A percentile compares a stretch with the other conserved stretches of the same genome.
Evolutionary conservation across 257 asterid species (phyloP).

Genomic region (Lithospermum erythrorhizon): DNA sequence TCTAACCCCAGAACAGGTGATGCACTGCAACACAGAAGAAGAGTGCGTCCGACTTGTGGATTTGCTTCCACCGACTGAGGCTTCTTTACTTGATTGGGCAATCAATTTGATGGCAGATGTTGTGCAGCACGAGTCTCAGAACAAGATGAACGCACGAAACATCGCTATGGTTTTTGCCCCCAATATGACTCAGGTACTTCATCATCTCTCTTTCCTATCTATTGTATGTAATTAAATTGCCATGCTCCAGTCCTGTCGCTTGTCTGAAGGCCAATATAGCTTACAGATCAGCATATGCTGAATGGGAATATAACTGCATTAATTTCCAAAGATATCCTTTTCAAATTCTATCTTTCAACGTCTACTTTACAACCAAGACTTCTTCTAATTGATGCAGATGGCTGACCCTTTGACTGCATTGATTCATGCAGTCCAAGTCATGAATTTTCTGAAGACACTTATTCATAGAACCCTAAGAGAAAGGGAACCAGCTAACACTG

Average conservation of each 20-base stretch:
- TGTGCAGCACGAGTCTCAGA: slow-evolving; percentile 40
- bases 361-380: neutral
- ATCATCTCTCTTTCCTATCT: neutral
- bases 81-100: slow-evolving; percentile 71
- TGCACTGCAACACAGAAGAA: slow-evolving; percentile 81
- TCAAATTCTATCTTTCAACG: neutral
- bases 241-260: neutral
- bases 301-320: neutral
- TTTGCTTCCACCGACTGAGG: slow-evolving; percentile 54
- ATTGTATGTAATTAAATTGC: neutral
- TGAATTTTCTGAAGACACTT: slow-evolving; percentile 73
- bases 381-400: slow-evolving; percentile 45
- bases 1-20: slow-evolving; percentile 60
- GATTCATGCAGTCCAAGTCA: slow-evolving; percentile 90
- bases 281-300: neutral
- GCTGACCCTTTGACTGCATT: slow-evolving; percentile 80
- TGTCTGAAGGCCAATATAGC: neutral
- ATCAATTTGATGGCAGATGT: slow-evolving; percentile 75
- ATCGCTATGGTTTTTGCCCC: slow-evolving; percentile 94
- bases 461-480: slow-evolving; percentile 37
- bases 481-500: slow-evolving; percentile 24
- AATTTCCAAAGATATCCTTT: too few species aligned
- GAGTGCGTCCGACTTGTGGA: slow-evolving; percentile 49
- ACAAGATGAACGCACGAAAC: slow-evolving; percentile 83
- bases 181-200: slow-evolving; percentile 71